Percentiles rank a stretch among this genome's conserved stretches.
Evolutionary conservation across 768 basidiomycete species (phyloP).

Genomic region (Hemileccinum impolitum): DNA sequence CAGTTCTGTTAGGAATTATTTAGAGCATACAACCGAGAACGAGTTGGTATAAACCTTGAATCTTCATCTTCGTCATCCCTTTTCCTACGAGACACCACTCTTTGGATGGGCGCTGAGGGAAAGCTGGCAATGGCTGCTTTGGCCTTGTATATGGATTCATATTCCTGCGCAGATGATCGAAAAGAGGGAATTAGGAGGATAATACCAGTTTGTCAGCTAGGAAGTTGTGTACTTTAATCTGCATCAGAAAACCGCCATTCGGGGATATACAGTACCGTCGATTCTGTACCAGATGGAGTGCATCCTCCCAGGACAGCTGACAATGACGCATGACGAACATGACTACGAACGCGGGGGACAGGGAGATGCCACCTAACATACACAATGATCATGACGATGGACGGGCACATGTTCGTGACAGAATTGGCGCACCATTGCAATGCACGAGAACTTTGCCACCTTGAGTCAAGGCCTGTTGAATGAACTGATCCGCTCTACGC

Average conservation of each 20-base stretch:
- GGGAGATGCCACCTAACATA: slow-evolving; percentile 71
- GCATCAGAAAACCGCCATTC: slow-evolving; percentile 86
- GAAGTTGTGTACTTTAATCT: slow-evolving; percentile 67
- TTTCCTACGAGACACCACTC: slow-evolving; percentile 56
- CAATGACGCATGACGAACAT: slow-evolving; percentile 92
- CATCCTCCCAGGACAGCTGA: slow-evolving; percentile 82
- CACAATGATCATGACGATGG: not conserved
- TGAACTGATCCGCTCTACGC: slow-evolving; percentile 70
- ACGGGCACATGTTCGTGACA: not conserved
- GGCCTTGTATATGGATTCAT: slow-evolving; percentile 89
- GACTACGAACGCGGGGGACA: slow-evolving; percentile 86
- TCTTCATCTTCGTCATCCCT: slow-evolving; percentile 75
- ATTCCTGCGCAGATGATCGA: slow-evolving; percentile 54
- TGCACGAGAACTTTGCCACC: slow-evolving; percentile 83
- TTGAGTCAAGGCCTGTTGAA: slow-evolving; percentile 52
- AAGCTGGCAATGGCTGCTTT: slow-evolving; percentile 62
- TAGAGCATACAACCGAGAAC: not conserved
- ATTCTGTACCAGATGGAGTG: slow-evolving; percentile 84
- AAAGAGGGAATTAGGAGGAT: not conserved
- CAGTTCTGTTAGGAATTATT: slow-evolving; percentile 26
- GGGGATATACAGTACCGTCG: slow-evolving; percentile 92
- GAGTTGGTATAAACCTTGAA: slow-evolving; percentile 27
- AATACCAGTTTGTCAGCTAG: not conserved
- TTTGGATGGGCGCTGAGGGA: slow-evolving; percentile 40
- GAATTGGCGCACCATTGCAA: slow-evolving; percentile 65